phyloP scores from a whole-genome alignment of 1,284 basidiomycete species.

The Mycocalia duriaeana region DNA sequence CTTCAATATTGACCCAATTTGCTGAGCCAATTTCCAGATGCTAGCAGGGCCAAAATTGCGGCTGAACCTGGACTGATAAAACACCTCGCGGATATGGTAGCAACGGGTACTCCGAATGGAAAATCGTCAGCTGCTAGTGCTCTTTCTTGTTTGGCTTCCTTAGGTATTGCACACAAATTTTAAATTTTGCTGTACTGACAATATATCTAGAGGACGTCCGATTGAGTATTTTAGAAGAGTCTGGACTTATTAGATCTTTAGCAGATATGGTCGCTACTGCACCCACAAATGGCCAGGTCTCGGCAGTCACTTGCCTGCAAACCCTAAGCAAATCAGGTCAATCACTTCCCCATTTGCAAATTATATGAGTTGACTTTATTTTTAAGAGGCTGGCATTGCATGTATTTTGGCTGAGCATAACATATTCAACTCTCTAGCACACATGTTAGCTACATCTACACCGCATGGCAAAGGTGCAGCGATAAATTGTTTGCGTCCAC shows the following conservation, averaged over 20 bases:
- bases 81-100: background rate
- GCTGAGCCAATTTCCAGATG: background rate
- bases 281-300: background rate
- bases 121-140: background rate
- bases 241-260: background rate
- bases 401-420: background rate
- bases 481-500: background rate
- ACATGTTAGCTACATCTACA: background rate
- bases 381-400: background rate
- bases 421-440: background rate
- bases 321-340: background rate
- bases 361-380: background rate
- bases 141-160: background rate
- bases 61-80: background rate
- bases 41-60: background rate
- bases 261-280: background rate
- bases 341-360: background rate
- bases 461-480: background rate
- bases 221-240: background rate
- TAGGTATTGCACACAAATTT: background rate
- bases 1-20: background rate
- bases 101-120: background rate
- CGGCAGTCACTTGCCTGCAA: background rate
- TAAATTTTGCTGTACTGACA: background rate
- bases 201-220: background rate